Conservation (phyloP, 2,329 filamentous ascomycete species). For the Akanthomyces uredinophilus region DNA sequence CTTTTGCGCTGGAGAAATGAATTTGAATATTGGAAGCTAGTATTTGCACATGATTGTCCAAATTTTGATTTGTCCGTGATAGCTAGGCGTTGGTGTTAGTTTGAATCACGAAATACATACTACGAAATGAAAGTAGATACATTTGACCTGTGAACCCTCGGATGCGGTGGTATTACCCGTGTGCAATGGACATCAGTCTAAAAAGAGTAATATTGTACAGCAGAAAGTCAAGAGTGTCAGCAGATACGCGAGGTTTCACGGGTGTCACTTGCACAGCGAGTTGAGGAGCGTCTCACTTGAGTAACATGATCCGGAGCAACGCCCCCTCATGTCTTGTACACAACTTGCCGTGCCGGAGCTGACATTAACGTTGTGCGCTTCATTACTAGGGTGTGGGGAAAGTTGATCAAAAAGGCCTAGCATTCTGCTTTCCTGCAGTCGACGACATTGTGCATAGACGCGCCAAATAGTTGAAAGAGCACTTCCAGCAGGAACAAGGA, state of each 20-base stretch:
- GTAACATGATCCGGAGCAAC: background rate
- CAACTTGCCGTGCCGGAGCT: background rate
- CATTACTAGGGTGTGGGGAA: background rate
- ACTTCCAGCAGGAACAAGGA: background rate
- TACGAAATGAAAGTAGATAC: background rate
- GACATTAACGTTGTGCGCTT: background rate
- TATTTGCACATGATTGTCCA: background rate
- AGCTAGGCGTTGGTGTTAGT: conserved; percentile 10
- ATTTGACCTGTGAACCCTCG: background rate
- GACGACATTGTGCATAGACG: background rate
- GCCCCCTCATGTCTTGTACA: background rate
- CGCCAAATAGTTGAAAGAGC: background rate
- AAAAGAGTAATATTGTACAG: background rate
- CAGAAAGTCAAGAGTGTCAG: background rate
- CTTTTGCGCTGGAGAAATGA: background rate
- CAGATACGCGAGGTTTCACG: conserved; percentile 2
- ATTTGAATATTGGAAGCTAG: background rate
- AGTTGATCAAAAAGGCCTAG: background rate
- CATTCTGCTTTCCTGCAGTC: background rate
- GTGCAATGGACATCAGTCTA: background rate
- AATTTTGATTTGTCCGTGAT: background rate
- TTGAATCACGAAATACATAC: background rate
- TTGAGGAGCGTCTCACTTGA: background rate
- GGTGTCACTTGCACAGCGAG: background rate
- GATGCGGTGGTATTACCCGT: background rate